Conservation (phyloP, 495 filamentous ascomycete species). For the Xylaria sp. region DNA sequence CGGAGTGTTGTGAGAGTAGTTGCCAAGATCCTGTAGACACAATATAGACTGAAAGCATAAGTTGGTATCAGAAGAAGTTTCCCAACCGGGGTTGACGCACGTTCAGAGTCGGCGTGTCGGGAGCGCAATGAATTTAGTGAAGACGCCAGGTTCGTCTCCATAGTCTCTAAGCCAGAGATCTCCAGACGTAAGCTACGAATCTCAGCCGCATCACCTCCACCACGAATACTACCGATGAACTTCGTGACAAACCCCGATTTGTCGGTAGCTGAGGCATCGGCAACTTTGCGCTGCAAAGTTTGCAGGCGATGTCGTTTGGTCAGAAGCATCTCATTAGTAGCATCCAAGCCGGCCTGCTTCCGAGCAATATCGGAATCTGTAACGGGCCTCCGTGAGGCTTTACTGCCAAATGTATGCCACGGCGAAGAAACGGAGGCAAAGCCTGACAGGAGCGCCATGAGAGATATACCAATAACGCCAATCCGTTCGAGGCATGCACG, state of each 20-base stretch:
- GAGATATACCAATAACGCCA: slow-evolving; percentile 78
- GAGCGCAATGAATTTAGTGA: slow-evolving; percentile 64
- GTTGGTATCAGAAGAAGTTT: slow-evolving; percentile 62
- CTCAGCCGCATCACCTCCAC: slow-evolving; percentile 67
- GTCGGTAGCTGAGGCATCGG: slow-evolving; percentile 47
- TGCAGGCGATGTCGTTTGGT: slow-evolving; percentile 72
- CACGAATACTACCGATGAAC: slow-evolving; percentile 68
- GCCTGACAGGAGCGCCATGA: slow-evolving; percentile 82
- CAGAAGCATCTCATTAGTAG: slow-evolving; percentile 75
- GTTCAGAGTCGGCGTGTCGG: slow-evolving; percentile 64
- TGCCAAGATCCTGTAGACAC: slow-evolving; percentile 74
- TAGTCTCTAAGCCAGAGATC: slow-evolving; percentile 77
- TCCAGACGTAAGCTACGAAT: slow-evolving; percentile 72
- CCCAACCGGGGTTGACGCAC: slow-evolving; percentile 67
- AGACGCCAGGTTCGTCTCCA: slow-evolving; percentile 69
- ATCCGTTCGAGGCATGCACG: slow-evolving; percentile 80
- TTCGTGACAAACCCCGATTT: slow-evolving; percentile 69
- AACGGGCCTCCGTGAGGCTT: slow-evolving; percentile 57
- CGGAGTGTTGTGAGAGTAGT: slow-evolving; percentile 68
- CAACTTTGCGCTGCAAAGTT: slow-evolving; percentile 68
- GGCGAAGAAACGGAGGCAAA: slow-evolving; percentile 82
- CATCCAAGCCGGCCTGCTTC: slow-evolving; percentile 75
- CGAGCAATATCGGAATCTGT: slow-evolving; percentile 74
- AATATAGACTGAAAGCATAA: slow-evolving; percentile 76
- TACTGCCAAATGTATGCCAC: slow-evolving; percentile 78